Base-by-base conservation (phyloP, 2,329 filamentous ascomycete species). In the Podosphaera xanthii region DNA sequence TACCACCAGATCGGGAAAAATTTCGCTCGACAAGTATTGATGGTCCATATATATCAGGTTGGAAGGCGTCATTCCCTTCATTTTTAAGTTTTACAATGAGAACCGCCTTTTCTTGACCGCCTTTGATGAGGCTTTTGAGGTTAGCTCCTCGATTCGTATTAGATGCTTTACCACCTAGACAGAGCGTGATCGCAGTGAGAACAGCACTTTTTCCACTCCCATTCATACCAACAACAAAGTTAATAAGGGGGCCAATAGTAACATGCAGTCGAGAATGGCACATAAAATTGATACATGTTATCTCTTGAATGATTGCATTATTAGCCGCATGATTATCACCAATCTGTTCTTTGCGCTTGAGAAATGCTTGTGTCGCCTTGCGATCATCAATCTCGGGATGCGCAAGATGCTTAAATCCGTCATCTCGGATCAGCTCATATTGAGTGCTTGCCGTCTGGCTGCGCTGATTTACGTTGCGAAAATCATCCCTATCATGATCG, bases 121-220 rank as follows among this genome's bases (percentile, higher is more conserved):
- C 84, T 68, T 94, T 97, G 71, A 98, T 87, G 67, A 97, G 85
- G 61, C 79, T 86, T 70, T 94, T 94, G 34, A 98, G 73, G 65
- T 84, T 94, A 58, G 87, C 86, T 46, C 89, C 92, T 63, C 92
- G 85, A 67, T 97, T 97, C 3, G 92, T 97, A 14, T 87, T 81
- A 59, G 87, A 87, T 1, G 92, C 90, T 70, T 96, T 97, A 30
- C 87, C 91, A 61, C 92, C 92, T n/a, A 98, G 76, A 67, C 92
- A 97, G 40, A 98, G 77, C 0, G 89, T 95, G 63, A 98, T 80
- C 3, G 89, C 92, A 0, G 92, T 97, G 35, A 98, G 74, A 12
- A 97, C 85, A 2, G 92, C 92, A 70, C 92, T 98, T 74, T 98
- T 98, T 42, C 92, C 92, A 69, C 91, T 97, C 38, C 92, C 92